Conservation (phyloP, 1,284 basidiomycete genomes). For the Testicularia cyperi region DNA sequence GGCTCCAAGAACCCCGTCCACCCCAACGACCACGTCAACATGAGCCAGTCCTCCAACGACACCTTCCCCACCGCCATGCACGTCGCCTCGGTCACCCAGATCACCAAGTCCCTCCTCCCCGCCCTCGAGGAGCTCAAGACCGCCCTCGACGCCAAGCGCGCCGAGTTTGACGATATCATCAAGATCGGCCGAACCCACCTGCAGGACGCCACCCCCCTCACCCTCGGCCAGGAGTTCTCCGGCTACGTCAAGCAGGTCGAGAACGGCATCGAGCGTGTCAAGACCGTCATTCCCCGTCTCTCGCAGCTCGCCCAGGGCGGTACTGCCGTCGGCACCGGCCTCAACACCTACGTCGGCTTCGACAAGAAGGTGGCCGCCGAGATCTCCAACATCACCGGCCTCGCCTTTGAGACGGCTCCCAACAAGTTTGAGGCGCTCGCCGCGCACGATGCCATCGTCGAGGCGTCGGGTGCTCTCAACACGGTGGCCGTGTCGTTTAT, state of each 20-base stretch:
- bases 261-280: constrained; percentile 84
- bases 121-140: constrained; percentile 80
- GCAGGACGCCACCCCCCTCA: constrained; percentile 94
- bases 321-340: constrained; percentile 92
- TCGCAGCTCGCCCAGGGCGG: constrained; percentile 94
- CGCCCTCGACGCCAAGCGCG: constrained; percentile 77
- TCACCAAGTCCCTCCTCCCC: constrained; percentile 78
- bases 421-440: constrained; percentile 99
- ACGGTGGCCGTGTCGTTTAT: constrained; percentile 90
- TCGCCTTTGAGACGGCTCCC: constrained; percentile 90
- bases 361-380: constrained; percentile 91
- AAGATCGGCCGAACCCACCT: constrained; percentile 99
- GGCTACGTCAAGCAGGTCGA: constrained; percentile 94
- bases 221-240: constrained; percentile 96
- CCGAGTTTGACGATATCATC: constrained; percentile 69
- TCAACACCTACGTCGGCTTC: constrained; percentile 96
- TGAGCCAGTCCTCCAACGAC: constrained; percentile 98
- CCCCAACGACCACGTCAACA: constrained; percentile 99
- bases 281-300: constrained; percentile 80
- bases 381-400: constrained; percentile 86
- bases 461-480: constrained; percentile 94
- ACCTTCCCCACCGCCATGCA: constrained; percentile 99
- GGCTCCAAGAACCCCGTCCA: constrained; percentile 97
- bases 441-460: constrained; percentile 93
- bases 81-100: constrained; percentile 88